Conservation (phyloP, 2,329 filamentous ascomycete genomes). For the Penicillium sp. region DNA sequence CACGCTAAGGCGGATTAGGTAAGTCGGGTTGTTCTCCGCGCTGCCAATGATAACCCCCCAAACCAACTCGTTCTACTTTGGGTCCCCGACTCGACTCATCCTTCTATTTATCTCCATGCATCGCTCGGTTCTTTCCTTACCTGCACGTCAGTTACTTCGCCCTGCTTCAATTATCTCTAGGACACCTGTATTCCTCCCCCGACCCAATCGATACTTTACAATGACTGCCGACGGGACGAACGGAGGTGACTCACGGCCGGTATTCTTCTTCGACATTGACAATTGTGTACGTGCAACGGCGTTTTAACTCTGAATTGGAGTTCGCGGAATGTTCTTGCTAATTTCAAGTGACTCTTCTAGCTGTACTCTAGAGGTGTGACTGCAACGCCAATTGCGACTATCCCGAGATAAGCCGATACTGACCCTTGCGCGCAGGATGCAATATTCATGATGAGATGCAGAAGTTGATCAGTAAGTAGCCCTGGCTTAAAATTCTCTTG, state of each 20-base stretch:
- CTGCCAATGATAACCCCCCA: background rate
- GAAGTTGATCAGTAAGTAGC: slow-evolving; percentile 63
- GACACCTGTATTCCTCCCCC: background rate
- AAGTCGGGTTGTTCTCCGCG: slow-evolving; percentile 6
- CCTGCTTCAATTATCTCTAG: slow-evolving; percentile 1
- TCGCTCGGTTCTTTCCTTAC: slow-evolving; percentile 10
- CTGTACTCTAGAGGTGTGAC: slow-evolving; percentile 77
- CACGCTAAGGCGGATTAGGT: slow-evolving; percentile 18
- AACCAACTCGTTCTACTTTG: background rate
- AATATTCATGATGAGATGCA: slow-evolving; percentile 89
- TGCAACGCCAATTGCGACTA: slow-evolving; percentile 4
- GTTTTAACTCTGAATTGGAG: background rate
- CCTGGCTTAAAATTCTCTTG: background rate
- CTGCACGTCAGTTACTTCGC: slow-evolving; percentile 5
- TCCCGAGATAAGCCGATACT: slow-evolving; percentile 2
- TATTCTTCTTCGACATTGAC: slow-evolving; percentile 90
- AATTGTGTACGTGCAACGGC: slow-evolving; percentile 67
- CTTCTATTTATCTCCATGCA: slow-evolving; percentile 14
- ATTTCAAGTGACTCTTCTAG: slow-evolving; percentile 33
- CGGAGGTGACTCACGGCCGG: slow-evolving; percentile 45
- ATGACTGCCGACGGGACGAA: slow-evolving; percentile 24
- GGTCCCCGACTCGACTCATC: background rate
- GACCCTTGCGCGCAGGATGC: slow-evolving; percentile 52
- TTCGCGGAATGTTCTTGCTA: slow-evolving; percentile 7
- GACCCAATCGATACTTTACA: slow-evolving; percentile 11